Conservation (phyloP, 306 rosid genomes). For the Prinsepia uniflora region DNA sequence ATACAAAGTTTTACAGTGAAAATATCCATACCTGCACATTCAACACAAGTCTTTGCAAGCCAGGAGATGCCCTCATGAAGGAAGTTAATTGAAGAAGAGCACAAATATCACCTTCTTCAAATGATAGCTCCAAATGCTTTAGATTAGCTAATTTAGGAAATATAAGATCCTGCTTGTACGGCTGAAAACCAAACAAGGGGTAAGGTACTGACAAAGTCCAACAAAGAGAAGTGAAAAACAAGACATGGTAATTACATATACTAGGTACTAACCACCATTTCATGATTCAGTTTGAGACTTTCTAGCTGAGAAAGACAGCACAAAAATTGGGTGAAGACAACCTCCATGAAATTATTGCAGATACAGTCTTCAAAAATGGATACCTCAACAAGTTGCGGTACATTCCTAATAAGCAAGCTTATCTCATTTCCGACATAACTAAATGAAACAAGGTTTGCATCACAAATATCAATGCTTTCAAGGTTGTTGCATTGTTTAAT, state of each 20-base stretch:
- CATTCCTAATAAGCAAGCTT: background rate
- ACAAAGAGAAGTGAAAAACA: background rate
- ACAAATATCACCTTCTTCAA: background rate
- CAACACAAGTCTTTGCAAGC: slow-evolving; percentile 3
- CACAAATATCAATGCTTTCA: background rate
- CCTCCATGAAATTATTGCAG: background rate
- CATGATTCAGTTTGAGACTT: background rate
- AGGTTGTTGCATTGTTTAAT: background rate
- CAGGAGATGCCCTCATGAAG: background rate
- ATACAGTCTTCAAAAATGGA: background rate
- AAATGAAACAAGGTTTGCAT: slow-evolving; percentile 7
- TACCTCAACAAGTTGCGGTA: slow-evolving; percentile 9
- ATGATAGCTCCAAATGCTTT: background rate
- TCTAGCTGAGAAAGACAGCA: slow-evolving; percentile 6
- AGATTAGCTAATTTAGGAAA: background rate
- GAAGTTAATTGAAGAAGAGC: background rate
- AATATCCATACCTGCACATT: background rate
- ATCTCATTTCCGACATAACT: background rate
- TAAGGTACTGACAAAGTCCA: background rate
- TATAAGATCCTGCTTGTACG: background rate
- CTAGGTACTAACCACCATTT: background rate
- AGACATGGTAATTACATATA: background rate
- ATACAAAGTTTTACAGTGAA: background rate
- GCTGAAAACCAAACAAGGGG: background rate
- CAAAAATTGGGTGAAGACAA: background rate